Evolutionary conservation across 139 green algal genomes (phyloP).

Genomic region (Picochlorum sp.): DNA sequence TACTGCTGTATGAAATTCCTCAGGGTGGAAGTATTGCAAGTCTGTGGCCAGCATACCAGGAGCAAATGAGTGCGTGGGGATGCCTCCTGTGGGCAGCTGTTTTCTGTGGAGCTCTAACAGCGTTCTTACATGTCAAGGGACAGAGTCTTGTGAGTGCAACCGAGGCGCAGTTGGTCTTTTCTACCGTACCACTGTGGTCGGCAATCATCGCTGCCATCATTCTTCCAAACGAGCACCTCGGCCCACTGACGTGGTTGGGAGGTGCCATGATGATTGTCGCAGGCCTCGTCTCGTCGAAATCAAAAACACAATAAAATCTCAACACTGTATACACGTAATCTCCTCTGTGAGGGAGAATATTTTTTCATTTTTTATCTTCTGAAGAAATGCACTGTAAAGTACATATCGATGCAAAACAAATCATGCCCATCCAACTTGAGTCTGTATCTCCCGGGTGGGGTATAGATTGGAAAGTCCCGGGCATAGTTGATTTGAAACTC

Average conservation of each 20-base stretch:
- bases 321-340: too few species aligned
- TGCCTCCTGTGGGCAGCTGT: conserved; percentile 13
- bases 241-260: conserved; percentile 10
- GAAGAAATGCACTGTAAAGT: conserved; percentile 1
- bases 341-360: too few species aligned
- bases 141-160: conserved; percentile 21
- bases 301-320: neutral
- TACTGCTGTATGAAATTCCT: conserved; percentile 1
- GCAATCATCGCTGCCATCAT: conserved; percentile 10
- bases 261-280: conserved; percentile 13
- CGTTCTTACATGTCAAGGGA: conserved; percentile 24
- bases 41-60: neutral
- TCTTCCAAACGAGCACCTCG: conserved; percentile 14
- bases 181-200: conserved; percentile 16
- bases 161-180: conserved; percentile 23
- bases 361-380: neutral
- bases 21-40: neutral
- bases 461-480: conserved; percentile 2
- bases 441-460: conserved; percentile 5
- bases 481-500: conserved; percentile 1
- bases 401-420: conserved; percentile 10
- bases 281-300: neutral
- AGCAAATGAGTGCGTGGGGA: conserved; percentile 2
- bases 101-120: conserved; percentile 14
- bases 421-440: neutral